Conservation (phyloP, 345 rosid genomes). For the Lumnitzera racemosa region DNA sequence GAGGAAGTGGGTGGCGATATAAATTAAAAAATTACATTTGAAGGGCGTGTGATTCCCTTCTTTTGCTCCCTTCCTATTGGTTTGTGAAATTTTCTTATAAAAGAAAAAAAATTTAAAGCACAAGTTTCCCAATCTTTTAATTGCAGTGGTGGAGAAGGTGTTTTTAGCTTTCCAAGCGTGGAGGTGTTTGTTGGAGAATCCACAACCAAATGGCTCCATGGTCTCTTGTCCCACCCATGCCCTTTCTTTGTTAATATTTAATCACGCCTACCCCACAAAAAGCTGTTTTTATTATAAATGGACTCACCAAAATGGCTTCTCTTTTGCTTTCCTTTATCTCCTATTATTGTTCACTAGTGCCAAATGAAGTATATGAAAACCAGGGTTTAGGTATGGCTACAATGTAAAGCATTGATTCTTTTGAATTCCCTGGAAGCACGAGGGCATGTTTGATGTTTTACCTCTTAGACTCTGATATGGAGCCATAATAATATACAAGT, state of each 20-base stretch:
- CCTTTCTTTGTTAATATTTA: neutral
- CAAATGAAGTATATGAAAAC: no score
- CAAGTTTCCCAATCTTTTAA: neutral
- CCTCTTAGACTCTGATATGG: no score
- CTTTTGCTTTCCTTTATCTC: no score
- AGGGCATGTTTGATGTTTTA: no score
- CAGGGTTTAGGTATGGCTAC: no score
- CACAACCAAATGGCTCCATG: slow-evolving; percentile 15
- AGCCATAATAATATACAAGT: no score
- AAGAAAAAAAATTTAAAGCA: no score
- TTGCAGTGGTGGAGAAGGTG: neutral
- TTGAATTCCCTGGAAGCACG: no score
- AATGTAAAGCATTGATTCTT: no score
- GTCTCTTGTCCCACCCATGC: slow-evolving; percentile 1
- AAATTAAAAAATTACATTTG: neutral
- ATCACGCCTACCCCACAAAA: slow-evolving; percentile 2
- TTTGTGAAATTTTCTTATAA: neutral
- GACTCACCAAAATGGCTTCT: no score
- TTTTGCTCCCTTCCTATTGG: neutral
- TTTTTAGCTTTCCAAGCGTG: slow-evolving; percentile 18
- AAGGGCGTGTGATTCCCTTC: neutral
- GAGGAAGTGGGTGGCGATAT: slow-evolving; percentile 4
- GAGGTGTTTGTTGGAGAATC: slow-evolving; percentile 17
- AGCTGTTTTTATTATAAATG: neutral
- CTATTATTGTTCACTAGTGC: no score